phyloP scores from a whole-genome alignment of 495 filamentous ascomycete genomes.

The Neurospora sp. region DNA sequence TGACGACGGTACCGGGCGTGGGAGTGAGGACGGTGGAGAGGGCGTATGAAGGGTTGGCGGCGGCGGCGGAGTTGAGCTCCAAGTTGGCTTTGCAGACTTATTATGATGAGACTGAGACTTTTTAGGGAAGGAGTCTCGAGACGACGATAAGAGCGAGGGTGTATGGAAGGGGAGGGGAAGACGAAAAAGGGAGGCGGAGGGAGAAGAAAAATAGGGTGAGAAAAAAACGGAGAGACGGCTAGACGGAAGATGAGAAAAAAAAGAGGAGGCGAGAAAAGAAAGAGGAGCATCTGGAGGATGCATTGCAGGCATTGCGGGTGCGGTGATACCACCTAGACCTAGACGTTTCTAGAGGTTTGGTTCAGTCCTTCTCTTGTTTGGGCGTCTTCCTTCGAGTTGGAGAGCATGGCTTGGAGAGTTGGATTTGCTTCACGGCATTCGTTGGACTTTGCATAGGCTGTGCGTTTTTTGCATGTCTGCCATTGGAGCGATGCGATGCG shows the following conservation, averaged over 20 bases:
- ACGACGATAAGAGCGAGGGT: neutral
- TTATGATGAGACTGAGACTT: neutral
- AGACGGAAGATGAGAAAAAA: no score
- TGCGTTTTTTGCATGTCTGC: neutral
- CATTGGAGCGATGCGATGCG: neutral
- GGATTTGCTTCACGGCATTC: neutral
- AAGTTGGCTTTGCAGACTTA: neutral
- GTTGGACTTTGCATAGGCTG: neutral
- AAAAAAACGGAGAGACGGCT: no score
- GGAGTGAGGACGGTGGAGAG: constrained; percentile 50
- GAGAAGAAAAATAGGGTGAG: neutral
- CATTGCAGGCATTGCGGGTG: neutral
- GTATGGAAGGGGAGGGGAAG: neutral
- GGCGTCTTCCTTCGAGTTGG: no score
- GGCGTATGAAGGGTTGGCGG: constrained; percentile 35
- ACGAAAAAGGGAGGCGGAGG: neutral
- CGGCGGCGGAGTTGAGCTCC: neutral
- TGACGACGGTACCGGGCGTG: constrained; percentile 49
- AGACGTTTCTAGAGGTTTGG: neutral
- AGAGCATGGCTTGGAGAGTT: neutral
- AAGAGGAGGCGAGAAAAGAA: no score
- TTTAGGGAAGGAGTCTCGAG: neutral
- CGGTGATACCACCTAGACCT: neutral
- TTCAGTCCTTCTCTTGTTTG: no score
- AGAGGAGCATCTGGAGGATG: no score